Evolutionary conservation across 148 eudicot genomes (phyloP).

Genomic region (Chenopodium formosanum): DNA sequence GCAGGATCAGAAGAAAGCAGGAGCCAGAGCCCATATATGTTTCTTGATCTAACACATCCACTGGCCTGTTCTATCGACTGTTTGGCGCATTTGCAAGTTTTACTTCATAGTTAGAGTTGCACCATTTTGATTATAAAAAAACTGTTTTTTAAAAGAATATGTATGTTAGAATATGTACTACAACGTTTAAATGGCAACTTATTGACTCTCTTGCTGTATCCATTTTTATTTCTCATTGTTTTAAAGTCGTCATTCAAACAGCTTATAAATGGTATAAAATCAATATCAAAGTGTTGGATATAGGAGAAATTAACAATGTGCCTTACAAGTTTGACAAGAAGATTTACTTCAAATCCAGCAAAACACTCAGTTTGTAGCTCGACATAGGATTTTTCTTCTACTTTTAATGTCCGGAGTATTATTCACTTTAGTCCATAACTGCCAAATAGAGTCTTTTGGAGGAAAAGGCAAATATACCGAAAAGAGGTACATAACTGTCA

Average conservation of each 20-base stretch:
- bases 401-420: background rate
- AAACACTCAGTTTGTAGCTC: background rate
- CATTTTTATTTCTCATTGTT: no score
- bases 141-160: no score
- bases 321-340: background rate
- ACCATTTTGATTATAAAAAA: no score
- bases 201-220: no score
- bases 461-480: no score
- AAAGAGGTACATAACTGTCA: no score
- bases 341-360: background rate
- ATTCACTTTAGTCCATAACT: no score
- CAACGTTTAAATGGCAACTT: no score
- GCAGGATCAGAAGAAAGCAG: slow-evolving; percentile 79
- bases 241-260: no score
- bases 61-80: background rate
- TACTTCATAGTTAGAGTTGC: background rate
- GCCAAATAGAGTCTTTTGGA: no score
- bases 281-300: background rate
- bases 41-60: slow-evolving; percentile 21
- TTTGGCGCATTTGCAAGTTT: background rate
- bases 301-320: background rate
- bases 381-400: background rate
- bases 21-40: slow-evolving; percentile 66
- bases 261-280: no score
- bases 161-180: no score